Conservation (phyloP, 1,139 yeast species). For the Sugiyamaella novakii region DNA sequence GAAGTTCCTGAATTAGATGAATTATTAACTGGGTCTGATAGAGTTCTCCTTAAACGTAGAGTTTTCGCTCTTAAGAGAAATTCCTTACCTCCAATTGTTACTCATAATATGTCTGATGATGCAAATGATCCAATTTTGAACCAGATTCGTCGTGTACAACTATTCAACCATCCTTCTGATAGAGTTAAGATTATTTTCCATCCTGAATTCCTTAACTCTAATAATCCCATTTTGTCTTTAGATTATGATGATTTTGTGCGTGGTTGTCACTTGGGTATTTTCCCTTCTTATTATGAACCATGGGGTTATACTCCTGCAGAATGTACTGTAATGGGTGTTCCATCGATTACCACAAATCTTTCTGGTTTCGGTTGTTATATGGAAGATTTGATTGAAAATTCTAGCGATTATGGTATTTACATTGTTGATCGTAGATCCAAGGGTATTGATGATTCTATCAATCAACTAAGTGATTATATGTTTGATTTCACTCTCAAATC, state of each 20-base stretch:
- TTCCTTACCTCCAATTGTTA: slow-evolving; percentile 89
- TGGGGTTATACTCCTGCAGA: slow-evolving; percentile 99
- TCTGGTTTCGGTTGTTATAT: slow-evolving; percentile 98
- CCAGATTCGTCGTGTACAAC: slow-evolving; percentile 87
- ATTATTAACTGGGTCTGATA: slow-evolving; percentile 81
- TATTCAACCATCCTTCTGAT: slow-evolving; percentile 87
- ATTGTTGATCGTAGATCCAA: slow-evolving; percentile 94
- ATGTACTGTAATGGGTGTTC: slow-evolving; percentile 99
- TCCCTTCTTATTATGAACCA: slow-evolving; percentile 98
- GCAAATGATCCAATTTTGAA: slow-evolving; percentile 86
- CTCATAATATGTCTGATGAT: slow-evolving; percentile 97
- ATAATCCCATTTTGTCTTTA: slow-evolving; percentile 88
- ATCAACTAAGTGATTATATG: slow-evolving; percentile 89
- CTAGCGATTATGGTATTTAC: slow-evolving; percentile 94
- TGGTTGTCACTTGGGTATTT: slow-evolving; percentile 97
- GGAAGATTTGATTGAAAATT: slow-evolving; percentile 96
- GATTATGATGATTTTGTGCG: slow-evolving; percentile 98
- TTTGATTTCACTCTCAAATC: slow-evolving; percentile 85
- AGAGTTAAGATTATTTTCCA: slow-evolving; percentile 95
- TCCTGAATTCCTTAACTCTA: slow-evolving; percentile 94
- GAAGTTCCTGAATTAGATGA: slow-evolving; percentile 73
- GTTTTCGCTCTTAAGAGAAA: slow-evolving; percentile 91
- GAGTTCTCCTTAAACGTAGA: slow-evolving; percentile 87
- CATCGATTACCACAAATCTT: slow-evolving; percentile 94
- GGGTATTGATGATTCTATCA: slow-evolving; percentile 90